Evolutionary conservation across 148 eudicot species (phyloP).

Genomic region (Rhododendron kiyosumense): DNA sequence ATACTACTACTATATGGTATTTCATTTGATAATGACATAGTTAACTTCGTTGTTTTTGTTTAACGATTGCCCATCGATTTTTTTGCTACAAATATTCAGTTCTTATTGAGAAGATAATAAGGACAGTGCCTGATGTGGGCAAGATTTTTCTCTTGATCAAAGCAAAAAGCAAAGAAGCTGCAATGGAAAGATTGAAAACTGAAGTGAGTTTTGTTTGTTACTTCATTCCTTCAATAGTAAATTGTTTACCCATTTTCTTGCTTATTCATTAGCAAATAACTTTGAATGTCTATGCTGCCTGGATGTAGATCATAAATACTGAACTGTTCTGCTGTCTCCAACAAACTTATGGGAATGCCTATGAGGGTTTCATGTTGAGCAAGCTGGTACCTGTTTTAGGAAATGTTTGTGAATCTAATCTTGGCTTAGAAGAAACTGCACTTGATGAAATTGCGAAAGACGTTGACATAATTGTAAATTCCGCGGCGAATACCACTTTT

Average conservation of each 20-base stretch:
- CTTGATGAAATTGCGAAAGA: constrained; percentile 46
- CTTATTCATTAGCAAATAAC: neutral
- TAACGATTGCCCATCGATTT: neutral
- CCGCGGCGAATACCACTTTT: constrained; percentile 96
- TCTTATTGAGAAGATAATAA: constrained; percentile 81
- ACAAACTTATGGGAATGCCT: constrained; percentile 80
- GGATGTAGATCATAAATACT: constrained; percentile 53
- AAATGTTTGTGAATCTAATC: constrained; percentile 74
- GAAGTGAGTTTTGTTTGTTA: constrained; percentile 43
- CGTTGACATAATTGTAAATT: constrained; percentile 76
- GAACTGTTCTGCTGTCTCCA: constrained; percentile 78
- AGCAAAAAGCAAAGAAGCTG: constrained; percentile 74
- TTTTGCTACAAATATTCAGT: constrained; percentile 36
- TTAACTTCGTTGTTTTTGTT: neutral
- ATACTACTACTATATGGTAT: neutral
- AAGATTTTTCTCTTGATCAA: constrained; percentile 86
- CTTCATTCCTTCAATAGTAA: neutral
- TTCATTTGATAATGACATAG: neutral
- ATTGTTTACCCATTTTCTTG: neutral
- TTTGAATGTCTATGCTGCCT: neutral
- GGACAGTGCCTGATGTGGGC: constrained; percentile 85
- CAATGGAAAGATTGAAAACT: constrained; percentile 59
- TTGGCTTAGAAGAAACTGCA: constrained; percentile 57
- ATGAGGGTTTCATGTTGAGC: constrained; percentile 80
- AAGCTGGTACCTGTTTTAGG: constrained; percentile 87